Base-by-base conservation (phyloP, 768 basidiomycete species). In the Tremella fuciformis region DNA sequence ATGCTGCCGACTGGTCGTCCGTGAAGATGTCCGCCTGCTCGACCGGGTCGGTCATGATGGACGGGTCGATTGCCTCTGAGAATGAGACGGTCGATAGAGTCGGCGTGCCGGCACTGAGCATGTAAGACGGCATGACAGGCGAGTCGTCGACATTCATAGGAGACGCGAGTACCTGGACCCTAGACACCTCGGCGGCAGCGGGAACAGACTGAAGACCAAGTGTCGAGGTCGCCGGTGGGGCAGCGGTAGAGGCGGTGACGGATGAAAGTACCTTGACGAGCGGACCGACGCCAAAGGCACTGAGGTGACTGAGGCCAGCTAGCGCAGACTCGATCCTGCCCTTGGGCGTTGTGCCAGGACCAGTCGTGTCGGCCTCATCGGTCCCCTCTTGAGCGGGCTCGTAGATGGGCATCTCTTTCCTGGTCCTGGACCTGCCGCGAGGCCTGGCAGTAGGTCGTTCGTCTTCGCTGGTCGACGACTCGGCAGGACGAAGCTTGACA, bases 41-140 rank as follows among this genome's bases (percentile, higher is more conserved):
- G 29, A 60, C 51, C 25, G 54, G 58, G 21, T 70, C 71, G 18
- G 50, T 50, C 19, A 49, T 55, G 22, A 66, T 69, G 16, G 42
- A 24, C 7, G 69, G 69, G 22, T 73, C 71, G 37, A 63, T 44
- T 16, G 55, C 67, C 39, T 73, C 71, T 7, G 71, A 73, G 52
- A 70, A 63, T 0, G 69, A 70, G 13, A 69, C 37, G 26, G 71
- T 73, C 26, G 71, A 73, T 25, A 73, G 39, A 3, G 71, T 73
- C 0, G 71, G 66, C 15, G 71, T 69, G 24, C 61, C 65, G 13
- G 66, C 69, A 16, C 65, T 65, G 40, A 63, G 53, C 39, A 59
- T 57, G 22, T 58, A 50, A 4, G 58, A 19, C 4, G 58, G 51
- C 15, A 51, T 51, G n/a, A 24, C 48, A 41, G 57, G 50, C 8